Evolutionary conservation across 2,329 filamentous ascomycete species (phyloP).

Genomic region (Venturia carpophila): DNA sequence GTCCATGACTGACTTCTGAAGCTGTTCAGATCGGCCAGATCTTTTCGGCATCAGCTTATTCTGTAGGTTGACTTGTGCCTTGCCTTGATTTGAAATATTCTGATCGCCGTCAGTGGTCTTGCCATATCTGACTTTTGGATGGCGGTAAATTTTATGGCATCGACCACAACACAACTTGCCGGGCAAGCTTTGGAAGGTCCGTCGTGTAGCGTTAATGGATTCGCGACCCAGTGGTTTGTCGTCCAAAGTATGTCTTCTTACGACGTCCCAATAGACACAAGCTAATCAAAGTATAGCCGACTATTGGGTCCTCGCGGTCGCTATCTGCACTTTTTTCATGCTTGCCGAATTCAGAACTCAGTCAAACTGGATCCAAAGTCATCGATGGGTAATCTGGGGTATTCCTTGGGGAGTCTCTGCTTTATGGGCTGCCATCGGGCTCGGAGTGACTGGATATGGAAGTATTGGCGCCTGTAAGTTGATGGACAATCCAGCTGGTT

Average conservation of each 20-base stretch:
- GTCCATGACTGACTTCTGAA: conserved; percentile 19
- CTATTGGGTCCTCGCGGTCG: conserved; percentile 39
- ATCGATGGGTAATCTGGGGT: conserved; percentile 29
- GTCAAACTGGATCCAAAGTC: conserved; percentile 33
- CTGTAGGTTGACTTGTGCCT: conserved; percentile 21
- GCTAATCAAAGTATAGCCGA: conserved; percentile 27
- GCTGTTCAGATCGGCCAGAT: conserved; percentile 33
- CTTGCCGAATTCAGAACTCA: conserved; percentile 32
- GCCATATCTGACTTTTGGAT: conserved; percentile 36
- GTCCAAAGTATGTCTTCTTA: conserved; percentile 31
- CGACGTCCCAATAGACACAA: background rate
- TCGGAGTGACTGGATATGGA: background rate
- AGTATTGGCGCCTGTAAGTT: conserved; percentile 23
- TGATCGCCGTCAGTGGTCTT: conserved; percentile 25
- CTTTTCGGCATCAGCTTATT: conserved; percentile 37
- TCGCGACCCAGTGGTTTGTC: conserved; percentile 38
- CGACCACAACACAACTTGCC: conserved; percentile 31
- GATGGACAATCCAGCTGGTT: background rate
- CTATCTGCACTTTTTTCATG: conserved; percentile 36
- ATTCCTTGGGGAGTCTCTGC: conserved; percentile 34
- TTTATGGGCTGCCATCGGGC: conserved; percentile 27
- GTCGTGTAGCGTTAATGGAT: conserved; percentile 32
- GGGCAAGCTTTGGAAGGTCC: conserved; percentile 21
- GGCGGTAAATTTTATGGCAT: conserved; percentile 36
- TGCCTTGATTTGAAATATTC: background rate